phyloP scores from a whole-genome alignment of 208 protist species.

The Kentomonas sorsogonicus region DNA sequence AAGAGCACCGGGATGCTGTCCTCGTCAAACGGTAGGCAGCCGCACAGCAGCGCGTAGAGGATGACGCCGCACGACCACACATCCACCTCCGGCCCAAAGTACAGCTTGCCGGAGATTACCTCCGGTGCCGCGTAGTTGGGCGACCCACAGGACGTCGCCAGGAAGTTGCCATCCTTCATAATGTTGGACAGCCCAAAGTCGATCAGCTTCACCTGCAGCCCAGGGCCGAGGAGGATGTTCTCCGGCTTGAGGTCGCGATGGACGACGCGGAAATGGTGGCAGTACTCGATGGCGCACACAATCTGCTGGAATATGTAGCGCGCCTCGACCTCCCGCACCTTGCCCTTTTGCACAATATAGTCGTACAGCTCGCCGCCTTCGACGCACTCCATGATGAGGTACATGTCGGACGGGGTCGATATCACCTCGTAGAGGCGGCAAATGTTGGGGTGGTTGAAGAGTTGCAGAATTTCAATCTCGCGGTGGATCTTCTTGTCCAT shows the following conservation, averaged over 20 bases:
- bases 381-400: slow-evolving; percentile 99
- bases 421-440: slow-evolving; percentile 99
- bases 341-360: slow-evolving; percentile 97
- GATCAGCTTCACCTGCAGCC: slow-evolving; percentile 91
- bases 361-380: slow-evolving; percentile 98
- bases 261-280: slow-evolving; percentile 93
- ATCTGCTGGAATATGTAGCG: slow-evolving; percentile 98
- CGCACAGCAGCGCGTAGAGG: slow-evolving; percentile 91
- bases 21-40: slow-evolving; percentile 92
- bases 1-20: slow-evolving; percentile 88
- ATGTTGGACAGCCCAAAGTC: slow-evolving; percentile 95
- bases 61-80: slow-evolving; percentile 95
- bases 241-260: slow-evolving; percentile 94
- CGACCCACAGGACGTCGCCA: slow-evolving; percentile 90
- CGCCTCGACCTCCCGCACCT: slow-evolving; percentile 90
- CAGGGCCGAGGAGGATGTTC: slow-evolving; percentile 88
- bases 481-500: slow-evolving; percentile 92
- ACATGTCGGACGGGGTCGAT: slow-evolving; percentile 96
- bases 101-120: slow-evolving; percentile 90
- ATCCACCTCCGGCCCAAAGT: slow-evolving; percentile 91
- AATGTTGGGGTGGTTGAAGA: slow-evolving; percentile 99
- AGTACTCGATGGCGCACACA: slow-evolving; percentile 98
- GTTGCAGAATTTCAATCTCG: slow-evolving; percentile 98
- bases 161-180: slow-evolving; percentile 88
- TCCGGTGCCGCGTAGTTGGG: slow-evolving; percentile 94